Percentiles rank a stretch among this genome's conserved stretches.
Conservation (phyloP, 768 basidiomycete species). For the Kwoniella sp. region DNA sequence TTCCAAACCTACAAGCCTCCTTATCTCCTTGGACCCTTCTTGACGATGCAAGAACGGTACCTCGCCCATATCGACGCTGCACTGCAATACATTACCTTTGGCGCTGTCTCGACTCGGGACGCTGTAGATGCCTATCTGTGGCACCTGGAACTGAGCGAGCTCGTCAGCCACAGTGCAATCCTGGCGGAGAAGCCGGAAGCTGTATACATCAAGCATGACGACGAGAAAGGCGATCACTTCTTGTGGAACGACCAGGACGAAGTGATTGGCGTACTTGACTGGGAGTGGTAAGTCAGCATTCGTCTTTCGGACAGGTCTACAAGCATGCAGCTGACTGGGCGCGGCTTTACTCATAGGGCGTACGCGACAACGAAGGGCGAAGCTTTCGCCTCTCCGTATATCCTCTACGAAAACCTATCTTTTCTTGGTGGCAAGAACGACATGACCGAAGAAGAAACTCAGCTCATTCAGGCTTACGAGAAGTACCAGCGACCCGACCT, state of each 20-base stretch:
- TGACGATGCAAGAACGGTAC: slow-evolving; percentile 19
- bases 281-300: slow-evolving; percentile 45
- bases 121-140: slow-evolving; percentile 4
- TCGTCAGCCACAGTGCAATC: not conserved
- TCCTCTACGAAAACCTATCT: not conserved
- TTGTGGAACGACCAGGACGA: slow-evolving; percentile 39
- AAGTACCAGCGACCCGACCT: slow-evolving; percentile 9
- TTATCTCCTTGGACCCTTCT: slow-evolving; percentile 26
- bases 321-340: not conserved
- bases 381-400: slow-evolving; percentile 5
- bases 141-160: slow-evolving; percentile 13
- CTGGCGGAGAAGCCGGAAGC: slow-evolving; percentile 4
- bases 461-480: slow-evolving; percentile 10
- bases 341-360: slow-evolving; percentile 8
- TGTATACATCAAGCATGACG: slow-evolving; percentile 35
- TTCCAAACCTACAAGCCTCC: slow-evolving; percentile 7
- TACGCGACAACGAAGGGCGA: slow-evolving; percentile 18
- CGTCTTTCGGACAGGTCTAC: not conserved
- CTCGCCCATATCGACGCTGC: slow-evolving; percentile 4
- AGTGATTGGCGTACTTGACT: slow-evolving; percentile 47
- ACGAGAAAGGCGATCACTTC: slow-evolving; percentile 47
- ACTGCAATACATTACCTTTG: slow-evolving; percentile 16
- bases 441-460: slow-evolving; percentile 6
- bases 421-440: slow-evolving; percentile 1
- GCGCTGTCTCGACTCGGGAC: not conserved